Evolutionary conservation across 116 monocot genomes (phyloP), one percentile per base, ranked within the genome.

Genomic region (Zostera marina): DNA sequence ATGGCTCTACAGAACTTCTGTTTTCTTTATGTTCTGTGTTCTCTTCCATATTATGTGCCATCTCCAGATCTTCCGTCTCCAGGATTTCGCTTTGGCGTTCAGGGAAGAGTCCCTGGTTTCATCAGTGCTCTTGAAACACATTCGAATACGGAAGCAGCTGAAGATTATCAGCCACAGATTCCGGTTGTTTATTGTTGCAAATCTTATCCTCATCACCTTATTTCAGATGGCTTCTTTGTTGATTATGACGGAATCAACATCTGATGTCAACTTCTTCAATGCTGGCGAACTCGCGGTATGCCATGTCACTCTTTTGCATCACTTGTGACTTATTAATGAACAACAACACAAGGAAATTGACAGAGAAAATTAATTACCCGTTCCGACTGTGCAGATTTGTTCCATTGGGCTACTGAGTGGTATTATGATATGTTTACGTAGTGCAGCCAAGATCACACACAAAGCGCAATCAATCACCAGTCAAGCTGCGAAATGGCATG

Each of bases 371-470:
- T 32, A 32, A 32, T 32, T n/a, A n/a, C n/a, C n/a, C n/a, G n/a
- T n/a, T 32, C 17, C 20, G 20, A 8, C 7, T n/a, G 8, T 56
- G 56, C 73, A 87, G 87, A 49, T 88, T 4, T 82, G 83, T 53
- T 88, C 83, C 0, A 24, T 77, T 17, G 73, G 63, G 14, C 71
- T 84, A n/a, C 76, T 90, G 38, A 78, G 68, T 1, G 89, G 89
- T 44, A 63, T 90, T 14, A 64, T 81, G 16, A 65, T 90, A 24
- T 90, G 89, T 56, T 68, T 90, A 9, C 73, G 78, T 0, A 84
- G 89, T 40, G 89, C 89, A 0, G 84, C 84, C 3, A 84, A 81
- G 72, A 90, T 90, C 65, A 90, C 89, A 7, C 89, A 90, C 58
- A 84, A 81, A 60, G 81, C 89, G 9, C 84, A 84, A 54, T 75